Conservation (phyloP, 2,329 filamentous ascomycete species). For the Dactylellina haptotyla region DNA sequence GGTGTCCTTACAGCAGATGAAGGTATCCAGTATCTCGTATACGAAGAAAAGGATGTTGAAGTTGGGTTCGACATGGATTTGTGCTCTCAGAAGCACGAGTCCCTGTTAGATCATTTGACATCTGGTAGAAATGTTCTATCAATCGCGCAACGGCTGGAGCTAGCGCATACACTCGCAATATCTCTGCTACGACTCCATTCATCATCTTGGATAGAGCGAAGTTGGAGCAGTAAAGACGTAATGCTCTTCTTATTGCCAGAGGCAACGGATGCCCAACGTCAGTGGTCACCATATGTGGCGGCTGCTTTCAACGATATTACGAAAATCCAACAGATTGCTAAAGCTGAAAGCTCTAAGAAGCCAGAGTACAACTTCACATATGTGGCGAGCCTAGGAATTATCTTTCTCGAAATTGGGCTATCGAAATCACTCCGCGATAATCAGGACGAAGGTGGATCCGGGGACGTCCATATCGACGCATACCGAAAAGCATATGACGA, state of each 20-base stretch:
- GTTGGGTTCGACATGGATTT: background rate
- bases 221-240: constrained; percentile 21
- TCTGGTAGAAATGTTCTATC: constrained; percentile 5
- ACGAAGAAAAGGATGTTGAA: background rate
- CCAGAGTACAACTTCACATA: constrained; percentile 15
- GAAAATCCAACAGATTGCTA: constrained; percentile 14
- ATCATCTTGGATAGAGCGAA: constrained; percentile 16
- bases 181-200: constrained; percentile 21
- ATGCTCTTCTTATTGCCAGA: constrained; percentile 17
- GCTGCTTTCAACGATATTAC: constrained; percentile 19
- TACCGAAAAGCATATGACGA: constrained; percentile 18
- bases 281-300: constrained; percentile 14
- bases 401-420: constrained; percentile 24
- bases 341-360: background rate
- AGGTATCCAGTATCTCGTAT: constrained; percentile 10
- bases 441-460: background rate
- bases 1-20: constrained; percentile 9
- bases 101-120: constrained; percentile 11
- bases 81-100: background rate
- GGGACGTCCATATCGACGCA: constrained; percentile 14
- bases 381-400: constrained; percentile 11
- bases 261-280: constrained; percentile 5
- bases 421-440: background rate
- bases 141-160: constrained; percentile 7
- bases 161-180: constrained; percentile 15